Conservation (phyloP, 441 rosid genomes). For the Aquilaria agallochum region DNA sequence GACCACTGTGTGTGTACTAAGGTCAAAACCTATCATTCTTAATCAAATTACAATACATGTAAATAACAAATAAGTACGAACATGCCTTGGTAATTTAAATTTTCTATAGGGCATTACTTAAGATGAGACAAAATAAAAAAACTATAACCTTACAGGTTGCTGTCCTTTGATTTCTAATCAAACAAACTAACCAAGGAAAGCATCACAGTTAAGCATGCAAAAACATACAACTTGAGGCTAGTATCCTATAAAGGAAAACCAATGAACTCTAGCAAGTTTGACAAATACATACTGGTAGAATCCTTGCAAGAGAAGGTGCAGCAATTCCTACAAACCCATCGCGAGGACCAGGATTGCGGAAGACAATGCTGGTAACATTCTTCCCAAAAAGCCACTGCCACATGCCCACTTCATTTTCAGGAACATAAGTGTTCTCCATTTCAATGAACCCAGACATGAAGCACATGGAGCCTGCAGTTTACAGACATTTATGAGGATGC, state of each 20-base stretch:
- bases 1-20: too few relatives aligned
- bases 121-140: too few relatives aligned
- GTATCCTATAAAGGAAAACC: neutral
- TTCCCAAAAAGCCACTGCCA: conserved; percentile 97
- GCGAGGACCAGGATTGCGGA: conserved; percentile 60
- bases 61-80: too few relatives aligned
- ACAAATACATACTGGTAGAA: conserved; percentile 78
- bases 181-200: too few relatives aligned
- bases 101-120: too few relatives aligned
- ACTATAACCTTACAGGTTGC: too few relatives aligned
- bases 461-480: conserved; percentile 83
- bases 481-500: conserved; percentile 4
- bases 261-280: neutral
- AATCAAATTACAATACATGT: too few relatives aligned
- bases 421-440: conserved; percentile 77
- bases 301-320: conserved; percentile 92
- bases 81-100: too few relatives aligned
- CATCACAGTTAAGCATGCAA: too few relatives aligned
- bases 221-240: too few relatives aligned
- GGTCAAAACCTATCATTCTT: too few relatives aligned
- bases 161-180: too few relatives aligned
- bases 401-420: conserved; percentile 91
- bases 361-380: conserved; percentile 64
- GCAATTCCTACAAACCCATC: conserved; percentile 95
- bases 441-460: conserved; percentile 91